A percentile compares a stretch with the other conserved stretches of the same genome.
Conservation (phyloP, 441 rosid genomes). For the Hura crepitans region DNA sequence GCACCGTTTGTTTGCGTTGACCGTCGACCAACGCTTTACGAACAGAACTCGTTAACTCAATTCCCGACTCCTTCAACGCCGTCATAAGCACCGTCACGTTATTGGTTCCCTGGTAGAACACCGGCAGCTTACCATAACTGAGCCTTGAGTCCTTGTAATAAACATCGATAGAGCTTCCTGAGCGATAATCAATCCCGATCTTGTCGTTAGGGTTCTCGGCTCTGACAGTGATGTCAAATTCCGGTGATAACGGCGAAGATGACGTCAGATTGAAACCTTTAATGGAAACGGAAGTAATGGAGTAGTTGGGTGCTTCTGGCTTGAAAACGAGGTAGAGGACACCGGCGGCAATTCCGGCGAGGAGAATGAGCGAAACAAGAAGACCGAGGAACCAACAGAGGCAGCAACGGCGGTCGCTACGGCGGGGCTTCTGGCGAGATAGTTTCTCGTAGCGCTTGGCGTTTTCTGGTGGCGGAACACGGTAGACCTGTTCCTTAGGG, state of each 20-base stretch:
- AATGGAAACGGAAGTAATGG: conserved; percentile 48
- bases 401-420: conserved; percentile 42
- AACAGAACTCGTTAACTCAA: conserved; percentile 38
- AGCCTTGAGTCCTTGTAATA: conserved; percentile 38
- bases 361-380: conserved; percentile 33
- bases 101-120: conserved; percentile 53
- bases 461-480: conserved; percentile 74
- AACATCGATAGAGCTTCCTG: conserved; percentile 41
- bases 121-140: conserved; percentile 47
- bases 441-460: conserved; percentile 45
- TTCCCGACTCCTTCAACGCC: conserved; percentile 40
- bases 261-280: conserved; percentile 55
- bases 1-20: conserved; percentile 38
- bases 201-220: conserved; percentile 62
- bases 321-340: conserved; percentile 54
- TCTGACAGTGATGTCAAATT: conserved; percentile 47
- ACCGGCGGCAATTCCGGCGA: conserved; percentile 44
- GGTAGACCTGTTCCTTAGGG: conserved; percentile 85
- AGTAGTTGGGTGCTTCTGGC: conserved; percentile 58
- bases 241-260: conserved; percentile 46
- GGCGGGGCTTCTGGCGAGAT: conserved; percentile 35
- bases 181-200: conserved; percentile 55
- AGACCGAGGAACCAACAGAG: conserved; percentile 35
- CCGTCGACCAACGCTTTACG: conserved; percentile 26
- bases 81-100: conserved; percentile 50